These are phyloP conservation scores for Diaporthe citri DNA, from an alignment of 2,329 filamentous ascomycete genomes.

Conservation along the genomic window DNA sequence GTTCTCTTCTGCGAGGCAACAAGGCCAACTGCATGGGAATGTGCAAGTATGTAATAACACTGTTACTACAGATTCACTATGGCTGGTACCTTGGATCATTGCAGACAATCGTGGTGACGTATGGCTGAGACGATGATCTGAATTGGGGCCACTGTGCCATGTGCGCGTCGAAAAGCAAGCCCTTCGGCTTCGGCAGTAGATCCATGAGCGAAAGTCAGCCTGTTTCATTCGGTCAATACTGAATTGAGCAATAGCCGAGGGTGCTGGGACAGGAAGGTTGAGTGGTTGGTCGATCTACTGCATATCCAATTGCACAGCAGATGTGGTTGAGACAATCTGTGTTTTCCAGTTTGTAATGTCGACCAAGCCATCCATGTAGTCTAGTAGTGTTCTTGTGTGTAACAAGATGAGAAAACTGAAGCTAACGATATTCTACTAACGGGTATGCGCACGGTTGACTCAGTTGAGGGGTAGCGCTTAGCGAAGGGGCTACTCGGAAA, in stretches of 20 bases:
- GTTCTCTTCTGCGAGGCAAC: no score
- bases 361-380: not conserved
- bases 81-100: not conserved
- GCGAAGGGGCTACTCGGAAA: not conserved
- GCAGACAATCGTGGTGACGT: not conserved
- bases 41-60: not conserved
- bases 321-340: not conserved
- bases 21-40: not conserved
- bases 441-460: not conserved
- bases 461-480: not conserved
- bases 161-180: not conserved
- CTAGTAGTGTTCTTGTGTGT: not conserved
- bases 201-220: not conserved
- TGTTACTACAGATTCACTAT: no score
- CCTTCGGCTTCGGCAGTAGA: not conserved
- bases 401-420: no score
- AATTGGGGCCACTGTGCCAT: not conserved
- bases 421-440: not conserved
- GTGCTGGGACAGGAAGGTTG: not conserved
- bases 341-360: not conserved
- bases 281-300: not conserved
- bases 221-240: not conserved
- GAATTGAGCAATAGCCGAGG: not conserved
- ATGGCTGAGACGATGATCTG: not conserved
- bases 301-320: not conserved